Conservation (phyloP, 768 basidiomycete genomes). For the Russula earlei region DNA sequence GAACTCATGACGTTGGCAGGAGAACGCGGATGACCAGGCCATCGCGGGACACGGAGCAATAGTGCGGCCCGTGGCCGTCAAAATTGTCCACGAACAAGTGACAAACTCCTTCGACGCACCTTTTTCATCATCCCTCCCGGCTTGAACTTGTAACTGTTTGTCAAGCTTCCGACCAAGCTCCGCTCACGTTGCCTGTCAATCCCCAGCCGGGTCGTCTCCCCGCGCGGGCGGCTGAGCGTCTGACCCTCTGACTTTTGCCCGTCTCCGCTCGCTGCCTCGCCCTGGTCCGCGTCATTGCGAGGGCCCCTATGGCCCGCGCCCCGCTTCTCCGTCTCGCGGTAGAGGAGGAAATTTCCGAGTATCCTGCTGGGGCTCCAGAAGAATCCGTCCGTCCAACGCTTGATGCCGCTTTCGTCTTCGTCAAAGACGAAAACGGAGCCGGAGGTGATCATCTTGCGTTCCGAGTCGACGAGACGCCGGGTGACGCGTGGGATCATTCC, state of each 20-base stretch:
- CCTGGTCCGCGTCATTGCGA: constrained; percentile 34
- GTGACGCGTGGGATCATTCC: constrained; percentile 90
- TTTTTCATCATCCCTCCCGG: constrained; percentile 93
- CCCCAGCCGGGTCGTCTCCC: constrained; percentile 36
- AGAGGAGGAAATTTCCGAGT: constrained; percentile 89
- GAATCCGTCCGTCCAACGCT: constrained; percentile 96
- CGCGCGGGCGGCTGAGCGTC: constrained; percentile 57
- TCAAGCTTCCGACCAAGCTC: constrained; percentile 80
- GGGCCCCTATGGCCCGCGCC: constrained; percentile 52
- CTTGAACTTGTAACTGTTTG: constrained; percentile 92
- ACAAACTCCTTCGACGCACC: constrained; percentile 39
- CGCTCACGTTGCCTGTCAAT: constrained; percentile 72
- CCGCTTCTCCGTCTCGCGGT: constrained; percentile 87
- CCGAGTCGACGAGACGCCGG: constrained; percentile 82
- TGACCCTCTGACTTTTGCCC: constrained; percentile 25
- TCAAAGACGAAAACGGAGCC: constrained; percentile 97
- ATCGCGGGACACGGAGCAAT: neutral
- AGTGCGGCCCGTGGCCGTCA: neutral
- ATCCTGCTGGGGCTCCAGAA: constrained; percentile 93
- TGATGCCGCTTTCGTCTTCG: constrained; percentile 95
- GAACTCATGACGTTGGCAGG: constrained; percentile 4
- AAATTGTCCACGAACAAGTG: neutral
- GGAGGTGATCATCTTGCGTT: constrained; percentile 86
- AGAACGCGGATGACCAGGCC: no score
- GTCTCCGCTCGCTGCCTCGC: constrained; percentile 14